phyloP scores from a whole-genome alignment of 306 rosid species.

The Quercus engelmannii region DNA sequence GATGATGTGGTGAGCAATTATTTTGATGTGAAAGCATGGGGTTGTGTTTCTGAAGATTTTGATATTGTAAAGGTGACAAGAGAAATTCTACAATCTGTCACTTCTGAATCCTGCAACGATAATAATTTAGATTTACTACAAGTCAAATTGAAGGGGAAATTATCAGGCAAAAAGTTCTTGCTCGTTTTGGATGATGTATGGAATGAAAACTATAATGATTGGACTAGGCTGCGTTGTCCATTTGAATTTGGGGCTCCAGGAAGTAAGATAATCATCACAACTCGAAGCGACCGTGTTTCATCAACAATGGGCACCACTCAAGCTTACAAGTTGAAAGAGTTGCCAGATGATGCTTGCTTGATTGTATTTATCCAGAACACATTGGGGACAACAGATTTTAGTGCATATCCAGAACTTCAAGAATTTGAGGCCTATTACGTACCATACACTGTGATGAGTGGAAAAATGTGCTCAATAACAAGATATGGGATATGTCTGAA shows the following conservation, averaged over 20 bases:
- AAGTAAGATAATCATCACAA: background rate
- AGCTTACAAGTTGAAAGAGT: background rate
- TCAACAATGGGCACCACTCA: background rate
- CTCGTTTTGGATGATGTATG: background rate
- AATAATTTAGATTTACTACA: background rate
- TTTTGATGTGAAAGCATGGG: background rate
- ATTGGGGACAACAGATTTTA: background rate
- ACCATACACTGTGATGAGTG: background rate
- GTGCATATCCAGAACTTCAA: background rate
- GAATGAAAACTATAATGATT: background rate
- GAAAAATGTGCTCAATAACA: background rate
- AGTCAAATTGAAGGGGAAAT: background rate
- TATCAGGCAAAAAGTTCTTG: background rate
- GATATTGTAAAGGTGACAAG: too few relatives aligned
- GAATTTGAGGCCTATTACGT: background rate
- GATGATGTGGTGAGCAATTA: fast-evolving
- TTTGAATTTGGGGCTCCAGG: slow-evolving; percentile 1
- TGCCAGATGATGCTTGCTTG: background rate
- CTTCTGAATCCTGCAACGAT: background rate
- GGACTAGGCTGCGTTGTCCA: background rate
- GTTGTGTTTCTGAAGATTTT: background rate
- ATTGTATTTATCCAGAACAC: background rate
- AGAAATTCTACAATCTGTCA: background rate
- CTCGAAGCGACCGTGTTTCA: background rate
- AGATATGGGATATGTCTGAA: background rate